These are phyloP conservation scores for Amanita jacksonii DNA, from an alignment of 768 basidiomycete species.

Conservation along the genomic window DNA sequence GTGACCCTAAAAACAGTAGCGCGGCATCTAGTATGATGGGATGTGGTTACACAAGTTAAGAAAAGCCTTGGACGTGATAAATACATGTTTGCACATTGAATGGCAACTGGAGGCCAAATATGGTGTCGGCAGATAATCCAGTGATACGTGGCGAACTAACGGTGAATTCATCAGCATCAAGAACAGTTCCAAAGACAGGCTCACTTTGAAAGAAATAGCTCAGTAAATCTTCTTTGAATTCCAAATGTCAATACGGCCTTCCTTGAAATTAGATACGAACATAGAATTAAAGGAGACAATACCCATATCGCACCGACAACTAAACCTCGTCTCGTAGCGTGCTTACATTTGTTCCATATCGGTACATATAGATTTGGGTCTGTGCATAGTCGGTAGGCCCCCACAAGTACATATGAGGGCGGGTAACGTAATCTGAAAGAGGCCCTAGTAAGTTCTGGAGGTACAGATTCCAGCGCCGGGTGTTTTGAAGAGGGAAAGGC, in stretches of 20 bases:
- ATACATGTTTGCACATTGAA: slow-evolving; percentile 67
- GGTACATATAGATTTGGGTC: slow-evolving; percentile 62
- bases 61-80: slow-evolving; percentile 6
- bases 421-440: slow-evolving; percentile 61
- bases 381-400: slow-evolving; percentile 72
- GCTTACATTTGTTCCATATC: slow-evolving; percentile 78
- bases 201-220: slow-evolving; percentile 54
- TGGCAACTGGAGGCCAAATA: slow-evolving; percentile 58
- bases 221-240: slow-evolving; percentile 61
- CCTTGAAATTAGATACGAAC: neutral
- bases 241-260: slow-evolving; percentile 62
- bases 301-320: slow-evolving; percentile 68
- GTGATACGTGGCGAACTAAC: slow-evolving; percentile 52
- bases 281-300: slow-evolving; percentile 12
- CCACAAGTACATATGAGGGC: slow-evolving; percentile 78
- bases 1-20: slow-evolving; percentile 60
- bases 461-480: slow-evolving; percentile 24
- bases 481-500: neutral
- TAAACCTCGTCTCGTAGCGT: slow-evolving; percentile 63
- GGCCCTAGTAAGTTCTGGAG: slow-evolving; percentile 40
- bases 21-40: slow-evolving; percentile 49
- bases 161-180: neutral
- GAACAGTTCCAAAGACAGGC: slow-evolving; percentile 10
- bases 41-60: neutral
- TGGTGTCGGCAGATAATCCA: slow-evolving; percentile 49